Base-by-base conservation (phyloP, 176 grass and related monocot species). In the Carex kokanica region DNA sequence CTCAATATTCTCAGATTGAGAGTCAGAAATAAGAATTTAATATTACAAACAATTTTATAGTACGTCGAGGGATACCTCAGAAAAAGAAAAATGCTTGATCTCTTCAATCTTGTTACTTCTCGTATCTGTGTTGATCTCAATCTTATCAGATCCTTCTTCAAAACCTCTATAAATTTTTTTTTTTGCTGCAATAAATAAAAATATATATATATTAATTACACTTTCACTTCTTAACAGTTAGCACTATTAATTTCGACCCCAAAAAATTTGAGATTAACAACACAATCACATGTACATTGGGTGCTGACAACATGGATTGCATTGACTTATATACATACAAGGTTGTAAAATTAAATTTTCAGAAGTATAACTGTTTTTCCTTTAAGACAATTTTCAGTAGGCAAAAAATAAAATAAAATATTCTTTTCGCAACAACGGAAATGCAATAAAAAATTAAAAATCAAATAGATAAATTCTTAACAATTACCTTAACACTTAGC, bases 81-180 rank as follows among this genome's bases (percentile, higher is more conserved):
- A 85, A 7, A 95, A 93, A 66, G 86, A 89, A 64, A 83, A 91
- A 55, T 84, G 71, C 83, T 88, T 90, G 71, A 98, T 90, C 75
- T 95, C 92, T 53, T 80, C 86, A 74, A 93, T 93, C 91, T 98
- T 95, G 85, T 63, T 87, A 67, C 83, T 95, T 83, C 93, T 88
- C 4, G 55, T 81, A 81, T 98, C 91, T 0, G 92, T 95, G n/a
- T 98, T 93, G 52, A 98, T 95, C 86, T 91, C 89, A 90, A 98
- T 91, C 64, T 86, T 93, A 87, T 95, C 91, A 23, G 40, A 93
- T 23, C 84, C 63, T 34, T 98, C 93, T 63, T 93, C 87, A 78
- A 98, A 93, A 20, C 96, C 96, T 88, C 93, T 95, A 74, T 8
- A n/a, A 64, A 64, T n/a, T n/a, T n/a, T n/a, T n/a, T n/a, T n/a